Percentiles rank a stretch among this genome's conserved stretches.
phyloP scores from a whole-genome alignment of 306 rosid genomes.

The Prunus dulcis region DNA sequence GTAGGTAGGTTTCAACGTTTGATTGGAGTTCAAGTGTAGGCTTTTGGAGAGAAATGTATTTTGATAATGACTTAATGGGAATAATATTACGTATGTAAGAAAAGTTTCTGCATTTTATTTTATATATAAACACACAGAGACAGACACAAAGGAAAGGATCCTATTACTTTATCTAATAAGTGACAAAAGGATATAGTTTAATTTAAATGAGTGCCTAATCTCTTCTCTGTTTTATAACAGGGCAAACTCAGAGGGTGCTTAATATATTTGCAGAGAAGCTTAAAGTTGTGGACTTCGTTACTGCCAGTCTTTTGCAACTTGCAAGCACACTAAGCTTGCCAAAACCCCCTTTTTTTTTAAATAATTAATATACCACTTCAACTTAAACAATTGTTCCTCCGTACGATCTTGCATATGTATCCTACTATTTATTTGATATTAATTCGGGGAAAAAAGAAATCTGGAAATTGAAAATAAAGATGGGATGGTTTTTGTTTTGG shows the following conservation, averaged over 20 bases:
- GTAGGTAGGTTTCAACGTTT: conserved; percentile 3
- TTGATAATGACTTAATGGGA: conserved; percentile 6
- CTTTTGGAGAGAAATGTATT: neutral
- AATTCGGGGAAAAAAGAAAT: neutral
- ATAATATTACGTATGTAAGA: neutral
- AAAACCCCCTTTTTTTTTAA: neutral
- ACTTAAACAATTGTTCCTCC: conserved; percentile 1
- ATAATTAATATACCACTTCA: conserved; percentile 17
- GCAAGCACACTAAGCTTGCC: neutral
- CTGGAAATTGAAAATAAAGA: neutral
- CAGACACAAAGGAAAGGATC: neutral
- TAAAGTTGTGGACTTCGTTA: neutral
- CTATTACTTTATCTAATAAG: neutral
- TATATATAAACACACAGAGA: neutral
- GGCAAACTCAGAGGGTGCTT: neutral
- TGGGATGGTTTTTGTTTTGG: neutral
- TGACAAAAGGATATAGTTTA: conserved; percentile 5
- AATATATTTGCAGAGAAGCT: conserved; percentile 3
- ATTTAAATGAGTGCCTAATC: conserved; percentile 9
- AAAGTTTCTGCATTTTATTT: neutral
- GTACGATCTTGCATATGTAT: neutral
- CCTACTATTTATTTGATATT: conserved; percentile 1
- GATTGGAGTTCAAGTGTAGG: conserved; percentile 4
- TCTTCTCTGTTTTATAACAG: neutral
- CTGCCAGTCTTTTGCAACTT: neutral